Conservation (phyloP, 495 filamentous ascomycete genomes). For the Aspergillus haitiensis region DNA sequence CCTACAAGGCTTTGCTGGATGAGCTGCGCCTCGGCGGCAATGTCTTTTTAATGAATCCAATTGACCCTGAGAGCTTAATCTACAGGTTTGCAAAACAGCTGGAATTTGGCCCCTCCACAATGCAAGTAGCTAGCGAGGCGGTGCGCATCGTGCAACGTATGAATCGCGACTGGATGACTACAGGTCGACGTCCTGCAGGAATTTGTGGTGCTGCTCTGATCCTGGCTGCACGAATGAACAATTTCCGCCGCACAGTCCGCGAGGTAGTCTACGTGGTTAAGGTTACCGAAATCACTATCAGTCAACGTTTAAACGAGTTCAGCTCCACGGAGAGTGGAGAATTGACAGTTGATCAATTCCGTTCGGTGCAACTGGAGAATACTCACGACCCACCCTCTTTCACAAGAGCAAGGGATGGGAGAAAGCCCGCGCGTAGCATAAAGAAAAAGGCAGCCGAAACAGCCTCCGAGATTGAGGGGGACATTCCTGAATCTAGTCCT, state of each 20-base stretch:
- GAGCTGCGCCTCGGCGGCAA: constrained; percentile 57
- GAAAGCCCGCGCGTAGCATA: constrained; percentile 40
- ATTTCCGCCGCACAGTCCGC: constrained; percentile 84
- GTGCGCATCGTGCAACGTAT: constrained; percentile 84
- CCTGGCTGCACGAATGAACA: constrained; percentile 94
- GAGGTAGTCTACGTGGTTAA: constrained; percentile 97
- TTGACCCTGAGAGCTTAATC: constrained; percentile 83
- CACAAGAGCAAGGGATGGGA: constrained; percentile 58
- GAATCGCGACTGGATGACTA: constrained; percentile 94
- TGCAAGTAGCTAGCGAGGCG: constrained; percentile 82
- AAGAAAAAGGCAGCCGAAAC: constrained; percentile 48
- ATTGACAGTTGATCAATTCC: constrained; percentile 84
- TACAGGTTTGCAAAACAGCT: constrained; percentile 84
- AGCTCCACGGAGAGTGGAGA: constrained; percentile 73
- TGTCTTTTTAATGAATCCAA: constrained; percentile 53
- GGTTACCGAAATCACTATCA: constrained; percentile 86
- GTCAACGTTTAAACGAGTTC: constrained; percentile 87
- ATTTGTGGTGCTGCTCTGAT: constrained; percentile 93
- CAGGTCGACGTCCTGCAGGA: constrained; percentile 88
- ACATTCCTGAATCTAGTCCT: constrained; percentile 13
- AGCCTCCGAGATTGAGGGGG: constrained; percentile 45
- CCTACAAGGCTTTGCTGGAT: constrained; percentile 74
- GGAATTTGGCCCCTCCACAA: constrained; percentile 76
- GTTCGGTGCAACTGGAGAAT: constrained; percentile 63
- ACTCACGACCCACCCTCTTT: constrained; percentile 81